Conservation (phyloP, 2,329 filamentous ascomycete genomes). For the Alternaria brassicae region DNA sequence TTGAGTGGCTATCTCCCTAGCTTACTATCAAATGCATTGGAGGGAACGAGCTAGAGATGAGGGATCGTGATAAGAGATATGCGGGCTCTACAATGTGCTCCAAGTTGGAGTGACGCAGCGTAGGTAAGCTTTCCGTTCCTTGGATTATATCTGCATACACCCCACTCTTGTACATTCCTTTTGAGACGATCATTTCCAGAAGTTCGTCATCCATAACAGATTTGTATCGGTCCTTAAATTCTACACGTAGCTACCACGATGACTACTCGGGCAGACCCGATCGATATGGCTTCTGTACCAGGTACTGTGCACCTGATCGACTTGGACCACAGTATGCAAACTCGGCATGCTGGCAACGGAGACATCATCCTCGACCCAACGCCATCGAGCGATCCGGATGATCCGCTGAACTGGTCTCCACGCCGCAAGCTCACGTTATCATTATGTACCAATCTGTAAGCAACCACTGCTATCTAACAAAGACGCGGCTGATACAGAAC, state of each 20-base stretch:
- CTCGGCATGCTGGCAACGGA: conserved; percentile 47
- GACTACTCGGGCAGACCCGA: background rate
- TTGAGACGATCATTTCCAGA: background rate
- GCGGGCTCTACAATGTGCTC: background rate
- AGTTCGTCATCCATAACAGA: background rate
- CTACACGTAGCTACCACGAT: background rate
- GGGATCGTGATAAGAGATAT: background rate
- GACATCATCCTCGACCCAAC: conserved; percentile 54
- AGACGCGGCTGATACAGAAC: conserved; percentile 38
- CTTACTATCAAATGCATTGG: background rate
- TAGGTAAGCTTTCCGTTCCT: background rate
- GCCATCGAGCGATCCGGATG: conserved; percentile 45
- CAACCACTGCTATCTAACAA: background rate
- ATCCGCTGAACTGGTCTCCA: conserved; percentile 47
- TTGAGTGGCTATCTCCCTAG: background rate
- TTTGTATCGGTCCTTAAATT: background rate
- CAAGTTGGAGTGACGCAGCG: background rate
- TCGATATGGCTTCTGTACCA: conserved; percentile 30
- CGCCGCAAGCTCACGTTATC: conserved; percentile 36
- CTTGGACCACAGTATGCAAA: conserved; percentile 46
- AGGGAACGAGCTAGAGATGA: background rate
- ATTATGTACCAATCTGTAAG: conserved; percentile 31
- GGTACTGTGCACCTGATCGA: conserved; percentile 56
- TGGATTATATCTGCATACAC: background rate
- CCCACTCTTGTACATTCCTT: conserved; percentile 7